Percentiles rank a stretch among this genome's conserved stretches.
These are phyloP conservation scores for Monosporascus cannonballus DNA, from an alignment of 2,329 filamentous ascomycete species.

Conservation along the genomic window DNA sequence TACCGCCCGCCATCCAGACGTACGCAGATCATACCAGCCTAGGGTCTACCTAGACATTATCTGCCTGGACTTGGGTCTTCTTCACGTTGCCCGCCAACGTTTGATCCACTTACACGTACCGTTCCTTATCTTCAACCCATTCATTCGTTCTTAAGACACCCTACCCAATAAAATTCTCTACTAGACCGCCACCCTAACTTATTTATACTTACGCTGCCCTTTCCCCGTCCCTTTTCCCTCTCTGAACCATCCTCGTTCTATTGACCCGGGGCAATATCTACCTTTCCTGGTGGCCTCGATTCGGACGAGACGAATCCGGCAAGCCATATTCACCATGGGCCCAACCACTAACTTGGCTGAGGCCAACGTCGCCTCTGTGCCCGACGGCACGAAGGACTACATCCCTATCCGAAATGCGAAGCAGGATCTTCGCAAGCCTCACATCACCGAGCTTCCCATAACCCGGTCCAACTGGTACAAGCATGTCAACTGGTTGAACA, in stretches of 20 bases:
- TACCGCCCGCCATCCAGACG: too few relatives aligned
- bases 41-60: too few relatives aligned
- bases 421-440: slow-evolving; percentile 76
- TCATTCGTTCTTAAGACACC: slow-evolving; percentile 2
- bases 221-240: not conserved
- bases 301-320: not conserved
- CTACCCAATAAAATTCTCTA: slow-evolving; percentile 7
- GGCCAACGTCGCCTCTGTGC: slow-evolving; percentile 31
- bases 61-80: too few relatives aligned
- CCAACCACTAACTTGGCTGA: slow-evolving; percentile 24
- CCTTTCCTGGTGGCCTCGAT: not conserved
- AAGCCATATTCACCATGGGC: slow-evolving; percentile 15
- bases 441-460: slow-evolving; percentile 78
- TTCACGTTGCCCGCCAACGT: slow-evolving; percentile 1
- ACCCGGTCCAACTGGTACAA: slow-evolving; percentile 82
- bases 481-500: slow-evolving; percentile 92
- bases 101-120: slow-evolving; percentile 6
- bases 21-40: too few relatives aligned
- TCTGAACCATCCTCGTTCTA: not conserved
- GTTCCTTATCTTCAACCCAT: not conserved
- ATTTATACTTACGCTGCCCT: not conserved
- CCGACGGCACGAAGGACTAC: slow-evolving; percentile 51
- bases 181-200: slow-evolving; percentile 1
- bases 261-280: not conserved
- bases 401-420: slow-evolving; percentile 40